Percentiles rank a stretch among this genome's conserved stretches.
These are phyloP conservation scores for Fusarium sororula DNA, from an alignment of 2,329 filamentous ascomycete genomes.

Conservation along the genomic window DNA sequence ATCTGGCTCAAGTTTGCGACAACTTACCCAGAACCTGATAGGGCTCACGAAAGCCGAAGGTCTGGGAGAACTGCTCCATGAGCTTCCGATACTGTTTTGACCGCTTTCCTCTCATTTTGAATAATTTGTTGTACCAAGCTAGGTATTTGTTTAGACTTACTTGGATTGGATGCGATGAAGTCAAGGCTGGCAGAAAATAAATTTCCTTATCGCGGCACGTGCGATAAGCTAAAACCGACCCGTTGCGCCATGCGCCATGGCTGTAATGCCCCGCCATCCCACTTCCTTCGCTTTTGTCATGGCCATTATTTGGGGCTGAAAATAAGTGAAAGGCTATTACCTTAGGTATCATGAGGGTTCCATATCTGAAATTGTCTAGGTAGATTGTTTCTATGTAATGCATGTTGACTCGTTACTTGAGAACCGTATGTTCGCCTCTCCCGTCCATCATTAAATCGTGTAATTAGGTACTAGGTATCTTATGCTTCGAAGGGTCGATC, in stretches of 20 bases:
- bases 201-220: conserved; percentile 54
- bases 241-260: not conserved
- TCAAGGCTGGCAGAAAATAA: conserved; percentile 43
- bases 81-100: conserved; percentile 76
- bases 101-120: conserved; percentile 60
- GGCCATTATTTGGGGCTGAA: not conserved
- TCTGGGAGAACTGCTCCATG: conserved; percentile 89
- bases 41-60: conserved; percentile 90
- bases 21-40: conserved; percentile 83
- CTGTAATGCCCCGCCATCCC: conserved; percentile 24
- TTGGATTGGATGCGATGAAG: conserved; percentile 8
- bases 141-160: not conserved
- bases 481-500: not conserved
- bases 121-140: not conserved
- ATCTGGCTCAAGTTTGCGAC: not conserved
- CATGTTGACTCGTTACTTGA: not conserved
- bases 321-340: not conserved
- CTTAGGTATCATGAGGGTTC: not conserved
- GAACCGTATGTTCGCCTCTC: not conserved
- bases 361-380: not conserved
- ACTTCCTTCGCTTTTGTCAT: not conserved
- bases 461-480: conserved; percentile 8
- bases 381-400: conserved; percentile 13
- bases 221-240: conserved; percentile 44
- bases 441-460: conserved; percentile 15